A percentile compares a stretch with the other conserved stretches of the same genome.
Evolutionary conservation across 805 yeast genomes (phyloP).

Genomic region (Komagataella mondaviorum): DNA sequence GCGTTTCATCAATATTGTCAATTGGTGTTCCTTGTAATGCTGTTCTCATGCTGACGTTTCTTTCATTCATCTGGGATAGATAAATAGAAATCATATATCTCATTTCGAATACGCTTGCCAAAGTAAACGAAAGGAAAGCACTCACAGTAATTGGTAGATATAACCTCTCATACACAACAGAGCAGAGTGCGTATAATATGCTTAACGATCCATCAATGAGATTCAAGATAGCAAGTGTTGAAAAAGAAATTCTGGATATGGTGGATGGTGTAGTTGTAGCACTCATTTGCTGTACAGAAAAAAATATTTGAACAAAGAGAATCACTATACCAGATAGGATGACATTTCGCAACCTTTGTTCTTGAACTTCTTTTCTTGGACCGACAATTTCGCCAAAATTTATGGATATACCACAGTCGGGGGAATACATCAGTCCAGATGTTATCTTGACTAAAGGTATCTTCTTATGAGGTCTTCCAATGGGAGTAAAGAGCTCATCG

Average conservation of each 20-base stretch:
- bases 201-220: conserved; percentile 59
- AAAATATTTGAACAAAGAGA: conserved; percentile 36
- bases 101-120: conserved; percentile 65
- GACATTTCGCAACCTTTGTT: conserved; percentile 22
- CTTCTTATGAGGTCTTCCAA: conserved; percentile 60
- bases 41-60: conserved; percentile 51
- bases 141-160: conserved; percentile 59
- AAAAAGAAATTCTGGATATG: conserved; percentile 58
- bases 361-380: conserved; percentile 36
- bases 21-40: conserved; percentile 46
- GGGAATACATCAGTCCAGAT: conserved; percentile 61
- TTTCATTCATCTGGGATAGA: conserved; percentile 60
- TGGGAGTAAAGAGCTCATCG: conserved; percentile 55
- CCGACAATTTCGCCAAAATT: conserved; percentile 31
- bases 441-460: conserved; percentile 45
- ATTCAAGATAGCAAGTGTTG: conserved; percentile 50
- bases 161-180: conserved; percentile 39
- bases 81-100: conserved; percentile 57
- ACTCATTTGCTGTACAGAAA: conserved; percentile 59
- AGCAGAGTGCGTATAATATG: conserved; percentile 43
- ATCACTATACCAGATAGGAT: conserved; percentile 29
- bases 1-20: conserved; percentile 16
- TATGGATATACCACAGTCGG: conserved; percentile 69
- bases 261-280: conserved; percentile 68
- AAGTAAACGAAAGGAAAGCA: conserved; percentile 53